Conservation (phyloP, 805 yeast species). For the Saccharomyces paradoxus region DNA sequence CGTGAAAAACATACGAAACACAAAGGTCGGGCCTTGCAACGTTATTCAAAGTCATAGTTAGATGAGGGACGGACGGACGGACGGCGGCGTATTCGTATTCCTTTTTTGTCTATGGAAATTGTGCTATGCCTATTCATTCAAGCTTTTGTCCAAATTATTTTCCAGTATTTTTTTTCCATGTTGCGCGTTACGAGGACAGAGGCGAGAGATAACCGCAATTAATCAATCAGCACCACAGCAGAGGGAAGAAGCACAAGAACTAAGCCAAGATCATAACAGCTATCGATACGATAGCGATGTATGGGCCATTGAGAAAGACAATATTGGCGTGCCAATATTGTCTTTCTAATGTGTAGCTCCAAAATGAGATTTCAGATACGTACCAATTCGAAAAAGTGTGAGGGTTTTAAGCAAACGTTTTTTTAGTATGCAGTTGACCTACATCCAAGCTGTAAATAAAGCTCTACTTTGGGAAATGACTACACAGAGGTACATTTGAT, state of each 20-base stretch:
- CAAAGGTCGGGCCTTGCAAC: constrained; percentile 33
- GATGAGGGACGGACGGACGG: too few species aligned
- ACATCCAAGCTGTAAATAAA: not conserved
- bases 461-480: too few species aligned
- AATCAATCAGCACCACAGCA: not conserved
- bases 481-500: not conserved
- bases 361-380: not conserved
- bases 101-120: not conserved
- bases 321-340: too few species aligned
- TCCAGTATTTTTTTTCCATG: not conserved
- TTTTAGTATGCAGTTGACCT: not conserved
- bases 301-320: too few species aligned
- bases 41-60: constrained; percentile 18
- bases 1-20: constrained; percentile 21
- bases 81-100: not conserved
- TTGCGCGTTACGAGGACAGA: not conserved
- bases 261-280: not conserved
- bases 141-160: not conserved
- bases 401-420: too few species aligned
- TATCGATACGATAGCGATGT: too few species aligned
- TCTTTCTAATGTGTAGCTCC: too few species aligned
- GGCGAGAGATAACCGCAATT: not conserved
- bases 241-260: not conserved
- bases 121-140: not conserved
- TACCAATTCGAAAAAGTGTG: too few species aligned